Base-by-base conservation (phyloP, 2,329 filamentous ascomycete genomes). In the Sclerotinia borealis region DNA sequence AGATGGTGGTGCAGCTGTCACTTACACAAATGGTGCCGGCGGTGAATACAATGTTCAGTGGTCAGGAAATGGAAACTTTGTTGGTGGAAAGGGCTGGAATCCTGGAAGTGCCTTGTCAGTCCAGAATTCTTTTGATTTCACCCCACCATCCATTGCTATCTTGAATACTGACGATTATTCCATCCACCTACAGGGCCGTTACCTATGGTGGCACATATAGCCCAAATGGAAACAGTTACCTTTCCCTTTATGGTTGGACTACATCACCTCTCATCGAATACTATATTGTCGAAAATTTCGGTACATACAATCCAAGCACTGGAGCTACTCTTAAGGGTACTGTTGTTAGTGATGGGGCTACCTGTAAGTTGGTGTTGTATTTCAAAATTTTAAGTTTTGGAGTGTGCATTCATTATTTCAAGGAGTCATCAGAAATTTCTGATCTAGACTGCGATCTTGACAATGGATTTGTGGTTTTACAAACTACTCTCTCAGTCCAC, bases 201-300 rank as follows among this genome's bases (percentile, higher is more conserved):
- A 77, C 68, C 48, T 81, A 78, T 73, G 73, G 68, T 34, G 79
- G 76, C 27, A 74, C 72, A 45, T 81, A 75, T 72, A 74, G 67
- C 59, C 73, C 76, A 17, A 73, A 70, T 29, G 77, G 77, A n/a
- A 79, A 80, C 72, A 71, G 71, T 27, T 85, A 85, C 71, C 77
- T 86, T 19, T 74, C 82, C 17, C 72, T 85, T n/a, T 85, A 85
- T 69, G 83, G 83, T 51, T 86, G 83, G 82, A 82, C 68, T 19
- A 66, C 49, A 2, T 65, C 50, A n/a, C 68, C 68, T 10, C 65
- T 72, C 36, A 59, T 72, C 47, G 64, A 68, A 58, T 67, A 85
- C 75, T 85, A 85, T 74, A 80, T 85, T 63, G 77, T 85, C 66
- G 83, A 86, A 65, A 73, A 77, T 29, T 81, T 79, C 68, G 81